Base-by-base conservation (phyloP, 2,329 filamentous ascomycete species). In the Cephalotrichum gorgonifer region DNA sequence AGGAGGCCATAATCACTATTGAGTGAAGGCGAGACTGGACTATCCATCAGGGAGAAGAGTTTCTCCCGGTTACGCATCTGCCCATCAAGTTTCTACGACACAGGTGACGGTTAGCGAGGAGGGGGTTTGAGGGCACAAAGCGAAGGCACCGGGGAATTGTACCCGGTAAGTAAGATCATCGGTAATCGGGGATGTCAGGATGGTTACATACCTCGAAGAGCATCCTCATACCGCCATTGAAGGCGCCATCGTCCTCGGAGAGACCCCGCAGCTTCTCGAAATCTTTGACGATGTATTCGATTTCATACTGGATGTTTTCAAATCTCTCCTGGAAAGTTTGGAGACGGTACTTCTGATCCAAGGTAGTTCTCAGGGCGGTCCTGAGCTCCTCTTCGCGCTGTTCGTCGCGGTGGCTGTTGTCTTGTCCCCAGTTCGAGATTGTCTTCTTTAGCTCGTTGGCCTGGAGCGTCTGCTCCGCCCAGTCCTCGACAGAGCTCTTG, bases 401-500 rank as follows among this genome's bases (percentile, higher is more conserved):
- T 31, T 67, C 63, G 7, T 63, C 67, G 58, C 68, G 65, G 28
- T 62, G 60, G 52, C 60, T 20, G 8, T 62, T 66, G 58, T 69
- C 66, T 26, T 63, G 60, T 52, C 60, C 26, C 46, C 46, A 48
- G 38, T 42, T 42, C 11, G 46, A 27, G 27, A 49, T 20, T 11
- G 33, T 49, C 22, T 49, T 35, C 47, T 49, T 43, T 14, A 49
- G 35, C 6, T 49, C 47, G 20, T 49, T 31, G 28, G 23, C 31
- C 47, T 44, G 22, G 11, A 49, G 47, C 20, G 23, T 28, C 25
- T 44, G 28, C 7, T 49, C 47, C 6, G 47, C 39, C 47, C 47
- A 49, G 31, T 44, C 42, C 39, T 49, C 47, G 25, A 49, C 42
- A n/a, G 31, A 23, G 12, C 27, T 35, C 31, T 49, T 49, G 41